Base-by-base conservation (phyloP, 495 filamentous ascomycete species). In the Trichoderma asperelloides region DNA sequence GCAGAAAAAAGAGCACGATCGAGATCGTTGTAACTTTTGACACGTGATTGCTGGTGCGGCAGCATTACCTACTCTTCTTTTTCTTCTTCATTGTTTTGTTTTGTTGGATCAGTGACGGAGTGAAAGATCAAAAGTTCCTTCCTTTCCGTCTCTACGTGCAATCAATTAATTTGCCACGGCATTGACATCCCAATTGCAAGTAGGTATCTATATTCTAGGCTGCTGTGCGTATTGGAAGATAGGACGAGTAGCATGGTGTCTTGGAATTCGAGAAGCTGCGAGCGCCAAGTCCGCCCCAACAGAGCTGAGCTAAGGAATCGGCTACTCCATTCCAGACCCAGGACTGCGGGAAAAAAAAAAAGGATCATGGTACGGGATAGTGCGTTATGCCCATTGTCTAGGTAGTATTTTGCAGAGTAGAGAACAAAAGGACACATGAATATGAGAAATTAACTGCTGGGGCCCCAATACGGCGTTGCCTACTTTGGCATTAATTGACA, bases 401-500 rank as follows among this genome's bases (percentile, higher is more conserved):
- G 49, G 49, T 23, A 21, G 49, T 9, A 55, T n/a, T 21, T 55
- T 55, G 49, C 18, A 55, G 21, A 2, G 21, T 25, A 21, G n/a
- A 21, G 6, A 9, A 30, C 3, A 30, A 60, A 60, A 30, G 11
- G 15, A 12, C 23, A 60, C 8, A 30, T 13, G 16, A 60, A 60
- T 30, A 30, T 28, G 23, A 60, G 23, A 60, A 30, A 60, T 28
- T 27, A 28, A 60, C 23, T 60, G 23, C 16, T 37, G 5, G n/a
- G 16, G 30, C 23, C 55, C 55, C 25, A 60, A 60, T 60, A 60
- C 55, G 55, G 55, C 55, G 55, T 60, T 60, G 27, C 55, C 55
- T 60, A 60, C 25, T 30, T 25, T 15, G 55, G 55, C 55, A 60
- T 60, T 60, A 60, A 60, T 28, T 21, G 15, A 60, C 16, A 25